phyloP scores from a whole-genome alignment of 1,284 basidiomycete genomes.

The Schizophyllum commune region DNA sequence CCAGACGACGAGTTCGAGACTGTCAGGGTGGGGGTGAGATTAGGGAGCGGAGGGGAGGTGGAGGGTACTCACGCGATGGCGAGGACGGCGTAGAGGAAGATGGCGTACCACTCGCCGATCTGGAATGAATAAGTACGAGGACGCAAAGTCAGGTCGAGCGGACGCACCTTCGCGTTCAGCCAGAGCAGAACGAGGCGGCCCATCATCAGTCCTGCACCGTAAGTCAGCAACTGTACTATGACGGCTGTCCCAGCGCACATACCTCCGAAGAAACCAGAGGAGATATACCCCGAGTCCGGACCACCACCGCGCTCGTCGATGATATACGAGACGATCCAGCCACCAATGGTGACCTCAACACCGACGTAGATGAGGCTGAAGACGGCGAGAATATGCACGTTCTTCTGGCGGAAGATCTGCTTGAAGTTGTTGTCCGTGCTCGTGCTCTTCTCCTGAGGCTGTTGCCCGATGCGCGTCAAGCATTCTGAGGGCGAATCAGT shows the following conservation, averaged over 20 bases:
- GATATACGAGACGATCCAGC: slow-evolving; percentile 46
- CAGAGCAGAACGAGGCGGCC: slow-evolving; percentile 42
- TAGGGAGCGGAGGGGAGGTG: slow-evolving; percentile 7
- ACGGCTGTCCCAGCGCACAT: not conserved
- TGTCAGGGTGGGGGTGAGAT: slow-evolving; percentile 2
- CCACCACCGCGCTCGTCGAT: slow-evolving; percentile 28
- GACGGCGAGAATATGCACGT: slow-evolving; percentile 52
- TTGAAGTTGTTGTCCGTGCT: slow-evolving; percentile 45
- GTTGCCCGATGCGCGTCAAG: slow-evolving; percentile 31
- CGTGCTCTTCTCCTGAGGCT: slow-evolving; percentile 25
- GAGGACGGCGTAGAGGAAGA: slow-evolving; percentile 19
- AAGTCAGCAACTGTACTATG: not conserved
- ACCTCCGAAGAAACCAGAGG: slow-evolving; percentile 34
- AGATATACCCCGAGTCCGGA: slow-evolving; percentile 28
- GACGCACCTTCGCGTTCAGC: slow-evolving; percentile 38
- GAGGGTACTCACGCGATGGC: slow-evolving; percentile 16
- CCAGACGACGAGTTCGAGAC: slow-evolving; percentile 16
- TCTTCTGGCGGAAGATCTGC: slow-evolving; percentile 43
- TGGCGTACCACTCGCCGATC: slow-evolving; percentile 21
- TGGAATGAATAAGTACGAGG: slow-evolving; percentile 18
- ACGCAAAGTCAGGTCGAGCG: not conserved
- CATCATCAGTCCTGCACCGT: slow-evolving; percentile 29
- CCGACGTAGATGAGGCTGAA: slow-evolving; percentile 40
- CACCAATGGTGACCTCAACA: slow-evolving; percentile 8
- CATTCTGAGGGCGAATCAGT: slow-evolving; percentile 24